Evolutionary conservation across 306 rosid genomes (phyloP).

Genomic region (Oxytropis ochrocephala): DNA sequence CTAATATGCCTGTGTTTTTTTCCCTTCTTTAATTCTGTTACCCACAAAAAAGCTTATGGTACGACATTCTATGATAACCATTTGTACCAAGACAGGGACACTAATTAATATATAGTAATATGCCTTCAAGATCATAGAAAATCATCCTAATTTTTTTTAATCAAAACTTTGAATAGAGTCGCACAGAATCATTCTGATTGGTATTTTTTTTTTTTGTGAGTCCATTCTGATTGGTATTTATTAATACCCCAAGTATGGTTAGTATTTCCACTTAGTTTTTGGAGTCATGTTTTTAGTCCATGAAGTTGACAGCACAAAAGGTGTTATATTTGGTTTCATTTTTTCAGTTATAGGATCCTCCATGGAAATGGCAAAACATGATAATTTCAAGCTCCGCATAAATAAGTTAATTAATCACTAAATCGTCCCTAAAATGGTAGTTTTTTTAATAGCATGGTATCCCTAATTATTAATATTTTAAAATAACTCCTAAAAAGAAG

Average conservation of each 20-base stretch:
- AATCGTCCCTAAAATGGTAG: too few species aligned
- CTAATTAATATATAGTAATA: too few species aligned
- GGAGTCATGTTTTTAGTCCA: background rate
- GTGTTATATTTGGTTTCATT: background rate
- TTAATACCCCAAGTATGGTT: background rate
- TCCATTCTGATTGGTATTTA: too few species aligned
- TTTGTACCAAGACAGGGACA: background rate
- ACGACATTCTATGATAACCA: background rate
- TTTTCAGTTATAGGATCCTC: background rate
- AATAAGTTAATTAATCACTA: too few species aligned
- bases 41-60: background rate
- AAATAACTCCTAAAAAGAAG: too few species aligned
- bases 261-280: background rate
- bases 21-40: background rate
- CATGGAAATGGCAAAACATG: background rate
- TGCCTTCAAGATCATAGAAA: too few species aligned
- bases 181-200: background rate
- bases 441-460: too few species aligned
- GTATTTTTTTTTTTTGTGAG: background rate
- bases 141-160: too few species aligned
- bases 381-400: background rate
- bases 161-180: background rate
- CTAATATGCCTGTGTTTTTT: too few species aligned
- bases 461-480: too few species aligned
- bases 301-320: slow-evolving; percentile 1